phyloP scores from a whole-genome alignment of 306 rosid species.

The Elaeagnus macrophylla region DNA sequence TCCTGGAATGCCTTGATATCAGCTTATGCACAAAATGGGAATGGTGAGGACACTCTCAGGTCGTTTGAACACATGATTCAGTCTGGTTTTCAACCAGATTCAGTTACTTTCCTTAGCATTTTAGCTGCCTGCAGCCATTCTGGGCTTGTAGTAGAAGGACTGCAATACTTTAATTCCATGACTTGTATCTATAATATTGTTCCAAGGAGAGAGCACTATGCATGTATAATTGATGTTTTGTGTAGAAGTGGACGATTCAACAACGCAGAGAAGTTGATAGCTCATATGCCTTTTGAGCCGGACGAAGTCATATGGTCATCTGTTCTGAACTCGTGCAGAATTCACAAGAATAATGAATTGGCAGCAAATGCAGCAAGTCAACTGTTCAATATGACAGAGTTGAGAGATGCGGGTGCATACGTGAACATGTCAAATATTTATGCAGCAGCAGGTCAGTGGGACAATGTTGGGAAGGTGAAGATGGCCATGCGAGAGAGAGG shows the following conservation, averaged over 20 bases:
- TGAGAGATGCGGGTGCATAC: constrained; percentile 64
- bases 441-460: constrained; percentile 59
- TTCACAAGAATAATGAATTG: constrained; percentile 68
- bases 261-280: constrained; percentile 67
- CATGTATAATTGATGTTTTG: constrained; percentile 65
- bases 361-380: constrained; percentile 64
- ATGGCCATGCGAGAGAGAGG: constrained; percentile 65
- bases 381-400: constrained; percentile 63
- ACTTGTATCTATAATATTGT: constrained; percentile 34
- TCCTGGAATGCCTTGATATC: constrained; percentile 86
- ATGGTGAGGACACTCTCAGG: constrained; percentile 43
- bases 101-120: constrained; percentile 66
- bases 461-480: constrained; percentile 50
- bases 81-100: constrained; percentile 69
- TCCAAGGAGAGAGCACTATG: constrained; percentile 71
- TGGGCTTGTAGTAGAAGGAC: constrained; percentile 74
- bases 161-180: constrained; percentile 51
- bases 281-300: constrained; percentile 66
- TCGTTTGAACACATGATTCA: constrained; percentile 61
- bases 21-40: constrained; percentile 81
- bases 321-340: constrained; percentile 71
- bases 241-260: constrained; percentile 63
- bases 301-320: constrained; percentile 87
- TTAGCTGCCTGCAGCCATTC: constrained; percentile 84
- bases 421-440: constrained; percentile 65